A percentile compares a stretch with the other conserved stretches of the same genome.
Evolutionary conservation across 768 basidiomycete genomes (phyloP).

Genomic region (Ramaria sp.): DNA sequence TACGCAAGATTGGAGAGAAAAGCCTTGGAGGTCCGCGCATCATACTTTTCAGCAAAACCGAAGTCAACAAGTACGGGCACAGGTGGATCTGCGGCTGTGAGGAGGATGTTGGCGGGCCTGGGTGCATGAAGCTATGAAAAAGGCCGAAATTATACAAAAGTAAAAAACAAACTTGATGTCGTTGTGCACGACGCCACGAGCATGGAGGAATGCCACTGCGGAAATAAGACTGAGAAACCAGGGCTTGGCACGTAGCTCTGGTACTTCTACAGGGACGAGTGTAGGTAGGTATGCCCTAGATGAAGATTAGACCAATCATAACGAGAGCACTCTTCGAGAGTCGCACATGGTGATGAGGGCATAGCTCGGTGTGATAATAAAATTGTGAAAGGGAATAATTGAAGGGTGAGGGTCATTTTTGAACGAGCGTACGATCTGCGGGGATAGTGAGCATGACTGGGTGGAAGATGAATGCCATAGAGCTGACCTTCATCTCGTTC

Average conservation of each 20-base stretch:
- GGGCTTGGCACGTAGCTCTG: slow-evolving; percentile 60
- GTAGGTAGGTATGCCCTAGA: slow-evolving; percentile 78
- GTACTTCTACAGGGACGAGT: slow-evolving; percentile 80
- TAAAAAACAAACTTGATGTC: slow-evolving; percentile 70
- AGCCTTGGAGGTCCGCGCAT: slow-evolving; percentile 45
- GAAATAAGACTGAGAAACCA: slow-evolving; percentile 81
- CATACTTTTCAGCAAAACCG: slow-evolving; percentile 88
- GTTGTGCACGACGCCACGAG: slow-evolving; percentile 79
- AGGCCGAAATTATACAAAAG: neutral
- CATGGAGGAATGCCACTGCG: slow-evolving; percentile 76
- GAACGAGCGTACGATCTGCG: slow-evolving; percentile 63
- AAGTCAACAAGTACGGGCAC: slow-evolving; percentile 91
- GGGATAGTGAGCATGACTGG: neutral
- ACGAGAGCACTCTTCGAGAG: slow-evolving; percentile 6
- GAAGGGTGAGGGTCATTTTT: slow-evolving; percentile 82
- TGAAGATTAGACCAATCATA: neutral
- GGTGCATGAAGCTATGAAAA: neutral
- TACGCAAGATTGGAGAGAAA: slow-evolving; percentile 79
- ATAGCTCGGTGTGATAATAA: slow-evolving; percentile 86
- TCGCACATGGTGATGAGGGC: slow-evolving; percentile 88
- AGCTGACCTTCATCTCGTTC: slow-evolving; percentile 80
- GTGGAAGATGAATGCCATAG: neutral
- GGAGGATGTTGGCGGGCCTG: slow-evolving; percentile 88
- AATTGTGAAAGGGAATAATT: slow-evolving; percentile 87
- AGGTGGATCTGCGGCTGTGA: slow-evolving; percentile 50